Percentiles rank a stretch among this genome's conserved stretches.
Evolutionary conservation across 2,329 filamentous ascomycete species (phyloP).

Genomic region (Rhinocladiella similis): DNA sequence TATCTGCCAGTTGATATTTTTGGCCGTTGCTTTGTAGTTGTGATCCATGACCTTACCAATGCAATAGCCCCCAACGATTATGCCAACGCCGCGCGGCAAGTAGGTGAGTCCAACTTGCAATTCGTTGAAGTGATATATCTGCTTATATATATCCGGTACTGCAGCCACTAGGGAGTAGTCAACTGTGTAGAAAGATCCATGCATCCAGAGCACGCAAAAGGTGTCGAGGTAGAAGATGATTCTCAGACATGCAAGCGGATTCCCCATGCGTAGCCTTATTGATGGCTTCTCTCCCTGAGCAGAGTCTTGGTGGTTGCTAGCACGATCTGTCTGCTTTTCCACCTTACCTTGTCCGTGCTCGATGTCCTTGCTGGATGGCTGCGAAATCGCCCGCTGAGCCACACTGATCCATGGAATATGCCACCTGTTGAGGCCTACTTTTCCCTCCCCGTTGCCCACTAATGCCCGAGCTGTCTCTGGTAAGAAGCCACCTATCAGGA

Average conservation of each 20-base stretch:
- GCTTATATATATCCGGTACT: slow-evolving; percentile 46
- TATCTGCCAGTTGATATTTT: slow-evolving; percentile 34
- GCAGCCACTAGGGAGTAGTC: slow-evolving; percentile 37
- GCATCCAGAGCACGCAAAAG: slow-evolving; percentile 15
- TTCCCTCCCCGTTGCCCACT: slow-evolving; percentile 7
- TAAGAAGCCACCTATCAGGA: slow-evolving; percentile 8
- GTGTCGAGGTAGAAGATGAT: slow-evolving; percentile 18
- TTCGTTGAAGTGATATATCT: slow-evolving; percentile 48
- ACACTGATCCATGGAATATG: neutral
- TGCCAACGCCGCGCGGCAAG: slow-evolving; percentile 29
- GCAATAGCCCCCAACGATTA: slow-evolving; percentile 24
- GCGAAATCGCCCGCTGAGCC: neutral
- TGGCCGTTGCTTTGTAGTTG: slow-evolving; percentile 43
- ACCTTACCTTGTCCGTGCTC: neutral
- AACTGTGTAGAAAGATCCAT: slow-evolving; percentile 41
- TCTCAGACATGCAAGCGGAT: slow-evolving; percentile 10
- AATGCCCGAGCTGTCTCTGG: slow-evolving; percentile 17
- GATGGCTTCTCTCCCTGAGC: too few species aligned
- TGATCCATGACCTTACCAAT: slow-evolving; percentile 35
- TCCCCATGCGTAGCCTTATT: slow-evolving; percentile 2
- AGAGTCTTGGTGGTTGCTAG: too few species aligned
- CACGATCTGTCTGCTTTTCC: too few species aligned
- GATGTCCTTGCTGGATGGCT: neutral
- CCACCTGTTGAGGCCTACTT: neutral
- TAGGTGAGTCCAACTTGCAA: slow-evolving; percentile 44